Evolutionary conservation across 2,329 filamentous ascomycete genomes (phyloP).

Genomic region (Xylaria sp.): DNA sequence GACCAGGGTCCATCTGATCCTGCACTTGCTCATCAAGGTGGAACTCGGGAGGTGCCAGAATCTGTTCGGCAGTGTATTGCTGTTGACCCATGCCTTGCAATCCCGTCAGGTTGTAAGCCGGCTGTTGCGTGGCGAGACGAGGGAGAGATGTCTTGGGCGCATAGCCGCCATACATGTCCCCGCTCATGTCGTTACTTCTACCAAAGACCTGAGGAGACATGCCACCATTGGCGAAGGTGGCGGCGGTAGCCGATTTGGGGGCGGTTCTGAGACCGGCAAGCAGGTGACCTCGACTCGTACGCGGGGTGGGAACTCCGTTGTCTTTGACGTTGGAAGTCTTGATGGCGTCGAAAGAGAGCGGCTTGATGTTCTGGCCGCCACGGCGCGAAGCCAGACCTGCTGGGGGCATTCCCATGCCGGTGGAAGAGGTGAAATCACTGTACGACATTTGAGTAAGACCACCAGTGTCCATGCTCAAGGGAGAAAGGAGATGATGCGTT

Average conservation of each 20-base stretch:
- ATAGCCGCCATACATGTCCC: constrained; percentile 41
- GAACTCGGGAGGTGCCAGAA: constrained; percentile 76
- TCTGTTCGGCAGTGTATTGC: constrained; percentile 79
- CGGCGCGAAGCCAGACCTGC: constrained; percentile 79
- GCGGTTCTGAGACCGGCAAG: constrained; percentile 90
- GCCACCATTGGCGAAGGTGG: constrained; percentile 56
- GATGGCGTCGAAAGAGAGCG: constrained; percentile 69
- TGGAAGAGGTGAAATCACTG: constrained; percentile 67
- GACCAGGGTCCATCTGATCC: constrained; percentile 73
- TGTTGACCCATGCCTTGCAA: constrained; percentile 38
- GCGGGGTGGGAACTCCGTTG: constrained; percentile 70
- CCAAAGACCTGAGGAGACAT: constrained; percentile 35
- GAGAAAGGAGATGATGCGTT: constrained; percentile 21
- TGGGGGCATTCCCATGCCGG: constrained; percentile 68
- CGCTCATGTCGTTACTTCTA: constrained; percentile 41
- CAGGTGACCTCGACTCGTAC: constrained; percentile 90
- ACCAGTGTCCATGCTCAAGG: constrained; percentile 76
- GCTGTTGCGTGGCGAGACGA: constrained; percentile 31
- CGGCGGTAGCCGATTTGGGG: constrained; percentile 74
- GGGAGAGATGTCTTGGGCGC: constrained; percentile 56
- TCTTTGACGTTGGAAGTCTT: constrained; percentile 65
- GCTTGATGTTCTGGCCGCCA: constrained; percentile 82
- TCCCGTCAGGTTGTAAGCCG: constrained; percentile 27
- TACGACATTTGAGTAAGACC: constrained; percentile 99
- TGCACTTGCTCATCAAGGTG: constrained; percentile 65